A percentile compares a stretch with the other conserved stretches of the same genome.
Conservation (phyloP, 257 asterid genomes). For the Solanum appendiculatum region DNA sequence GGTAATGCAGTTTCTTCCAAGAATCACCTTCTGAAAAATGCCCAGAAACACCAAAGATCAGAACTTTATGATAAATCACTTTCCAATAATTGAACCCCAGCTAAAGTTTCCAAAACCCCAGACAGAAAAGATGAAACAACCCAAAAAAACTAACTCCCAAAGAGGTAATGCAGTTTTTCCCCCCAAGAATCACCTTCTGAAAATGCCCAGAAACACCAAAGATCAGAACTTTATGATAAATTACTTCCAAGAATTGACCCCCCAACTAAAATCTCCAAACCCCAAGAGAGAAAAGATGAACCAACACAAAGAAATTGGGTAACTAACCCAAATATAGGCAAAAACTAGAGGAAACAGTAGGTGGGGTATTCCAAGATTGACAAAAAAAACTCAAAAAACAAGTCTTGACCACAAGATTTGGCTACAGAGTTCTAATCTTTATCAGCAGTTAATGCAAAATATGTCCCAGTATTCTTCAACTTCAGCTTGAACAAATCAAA, state of each 20-base stretch:
- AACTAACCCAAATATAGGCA: not conserved
- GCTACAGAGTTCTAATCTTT: not conserved
- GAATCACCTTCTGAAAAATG: not conserved
- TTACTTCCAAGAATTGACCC: not conserved
- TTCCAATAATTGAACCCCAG: not conserved
- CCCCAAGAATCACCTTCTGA: not conserved
- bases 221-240: not conserved
- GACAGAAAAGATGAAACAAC: not conserved
- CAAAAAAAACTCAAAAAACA: not conserved
- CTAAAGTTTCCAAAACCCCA: not conserved
- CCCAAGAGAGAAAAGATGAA: slow-evolving; percentile 1
- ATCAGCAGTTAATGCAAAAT: not conserved
- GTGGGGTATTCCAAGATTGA: not conserved
- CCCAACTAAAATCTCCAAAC: not conserved
- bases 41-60: not conserved
- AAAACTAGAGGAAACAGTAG: not conserved
- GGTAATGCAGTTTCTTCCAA: not conserved
- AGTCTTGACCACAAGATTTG: not conserved
- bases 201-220: not conserved
- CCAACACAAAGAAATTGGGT: not conserved
- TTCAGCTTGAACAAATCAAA: not conserved
- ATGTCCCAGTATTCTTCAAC: not conserved
- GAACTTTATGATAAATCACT: not conserved
- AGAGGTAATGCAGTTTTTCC: not conserved
- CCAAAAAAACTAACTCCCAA: not conserved